These are phyloP conservation scores for Firmiana major DNA, from an alignment of 345 rosid genomes.

Conservation along the genomic window DNA sequence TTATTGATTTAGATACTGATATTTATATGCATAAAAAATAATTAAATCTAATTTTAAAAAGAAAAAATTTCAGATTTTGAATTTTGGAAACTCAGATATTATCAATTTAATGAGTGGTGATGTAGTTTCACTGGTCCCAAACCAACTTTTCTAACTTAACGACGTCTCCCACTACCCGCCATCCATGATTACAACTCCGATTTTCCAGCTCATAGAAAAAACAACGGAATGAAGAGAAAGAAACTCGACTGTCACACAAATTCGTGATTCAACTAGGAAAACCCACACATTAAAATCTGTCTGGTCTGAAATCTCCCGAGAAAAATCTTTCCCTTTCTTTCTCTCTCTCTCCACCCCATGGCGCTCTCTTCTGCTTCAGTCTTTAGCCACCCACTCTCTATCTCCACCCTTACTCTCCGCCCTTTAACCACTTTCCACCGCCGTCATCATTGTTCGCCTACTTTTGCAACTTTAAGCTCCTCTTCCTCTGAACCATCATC, in stretches of 20 bases:
- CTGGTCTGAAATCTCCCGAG: not conserved
- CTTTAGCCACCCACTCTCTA: conserved; percentile 39
- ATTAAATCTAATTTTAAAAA: no score
- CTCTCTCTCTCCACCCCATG: conserved; percentile 26
- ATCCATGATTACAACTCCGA: not conserved
- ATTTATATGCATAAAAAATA: no score
- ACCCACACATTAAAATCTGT: not conserved
- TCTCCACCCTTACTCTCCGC: conserved; percentile 22
- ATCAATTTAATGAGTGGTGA: no score
- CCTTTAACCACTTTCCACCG: conserved; percentile 26
- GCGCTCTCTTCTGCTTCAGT: conserved; percentile 40
- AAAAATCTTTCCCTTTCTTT: not conserved
- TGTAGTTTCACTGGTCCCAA: not conserved
- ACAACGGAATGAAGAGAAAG: no score
- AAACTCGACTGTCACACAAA: no score
- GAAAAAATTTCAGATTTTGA: no score
- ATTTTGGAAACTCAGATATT: no score
- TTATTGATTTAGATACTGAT: no score
- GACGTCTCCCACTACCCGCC: conserved; percentile 15
- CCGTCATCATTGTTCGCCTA: conserved; percentile 21
- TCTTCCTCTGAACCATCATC: conserved; percentile 41
- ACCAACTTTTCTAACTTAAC: not conserved
- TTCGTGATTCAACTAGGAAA: not conserved
- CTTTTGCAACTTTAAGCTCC: conserved; percentile 44
- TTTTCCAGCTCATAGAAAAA: not conserved